A percentile compares a stretch with the other conserved stretches of the same genome.
Conservation (phyloP, 768 basidiomycete species). For the Podaxis pistillaris region DNA sequence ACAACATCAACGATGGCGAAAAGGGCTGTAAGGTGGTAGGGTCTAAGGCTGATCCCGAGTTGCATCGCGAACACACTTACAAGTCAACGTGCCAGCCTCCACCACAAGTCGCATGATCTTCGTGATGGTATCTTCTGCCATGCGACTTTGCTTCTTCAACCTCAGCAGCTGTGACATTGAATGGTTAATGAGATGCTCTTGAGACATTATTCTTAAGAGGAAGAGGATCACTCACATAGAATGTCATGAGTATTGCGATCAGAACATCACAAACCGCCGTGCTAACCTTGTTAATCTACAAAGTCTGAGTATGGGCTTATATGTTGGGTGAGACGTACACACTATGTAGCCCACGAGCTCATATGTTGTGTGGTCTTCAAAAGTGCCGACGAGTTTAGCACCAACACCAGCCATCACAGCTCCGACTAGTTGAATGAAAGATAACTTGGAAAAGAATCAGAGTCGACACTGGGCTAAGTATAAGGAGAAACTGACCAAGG, state of each 20-base stretch:
- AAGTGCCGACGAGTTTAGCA: neutral
- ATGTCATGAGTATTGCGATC: neutral
- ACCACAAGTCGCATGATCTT: neutral
- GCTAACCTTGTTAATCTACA: neutral
- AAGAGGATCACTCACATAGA: neutral
- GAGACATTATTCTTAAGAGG: neutral
- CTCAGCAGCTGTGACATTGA: neutral
- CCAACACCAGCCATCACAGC: neutral
- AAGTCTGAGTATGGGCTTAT: neutral
- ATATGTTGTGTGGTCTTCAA: neutral
- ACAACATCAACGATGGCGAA: slow-evolving; percentile 4
- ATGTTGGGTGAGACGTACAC: neutral
- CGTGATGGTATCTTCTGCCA: neutral
- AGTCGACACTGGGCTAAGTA: neutral
- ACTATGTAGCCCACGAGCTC: neutral
- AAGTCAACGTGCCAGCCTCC: slow-evolving; percentile 11
- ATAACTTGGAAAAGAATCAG: neutral
- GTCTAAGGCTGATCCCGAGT: neutral
- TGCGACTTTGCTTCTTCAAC: neutral
- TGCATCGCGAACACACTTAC: neutral
- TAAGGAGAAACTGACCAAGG: neutral
- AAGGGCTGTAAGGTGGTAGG: neutral
- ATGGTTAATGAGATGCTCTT: neutral
- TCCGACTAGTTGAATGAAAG: neutral
- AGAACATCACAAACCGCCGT: neutral